Base-by-base conservation (phyloP, 1,284 basidiomycete genomes). In the Ceratobasidium sp. region DNA sequence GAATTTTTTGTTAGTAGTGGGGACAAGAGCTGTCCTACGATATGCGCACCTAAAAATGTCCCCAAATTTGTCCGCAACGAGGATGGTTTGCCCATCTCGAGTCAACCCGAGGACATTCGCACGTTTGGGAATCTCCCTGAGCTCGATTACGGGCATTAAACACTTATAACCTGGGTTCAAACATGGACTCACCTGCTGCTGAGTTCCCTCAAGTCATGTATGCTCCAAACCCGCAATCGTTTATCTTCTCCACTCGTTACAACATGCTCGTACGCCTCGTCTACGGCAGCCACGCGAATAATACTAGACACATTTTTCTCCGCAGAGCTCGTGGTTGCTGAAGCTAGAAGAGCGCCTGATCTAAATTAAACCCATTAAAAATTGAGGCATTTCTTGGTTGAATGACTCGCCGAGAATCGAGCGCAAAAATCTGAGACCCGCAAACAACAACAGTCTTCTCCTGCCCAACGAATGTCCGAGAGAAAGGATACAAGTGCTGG, bases 11-110 rank as follows among this genome's bases (percentile, higher is more conserved):
- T 29, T 34, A 17, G 25, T 42, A 20, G 42, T 67, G 52, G 69
- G 70, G 49, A 29, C 73, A 73, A 25, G 85, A 77, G 0, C 86
- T 78, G 75, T 90, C 89, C 74, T 87, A 35, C 25, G 35, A 29
- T 34, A n/a, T 6, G 71, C 79, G 56, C 68, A 88, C 90, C 86
- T 86, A 79, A 92, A 93, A 17, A 94, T 83, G 74, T 94, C 93
- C 0, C 93, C 92, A 73, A 94, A 94, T 76, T 94, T 94, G 78
- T 94, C 93, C n/a, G 87, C 84, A 15, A 87, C 86, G 15, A 91
- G 79, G 73, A 91, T 87, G 15, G 81, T 86, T 71, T 87, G 81
- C 0, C 82, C 81, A 60, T 87, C 82, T 15, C 76, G 79, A 0
- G 86, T 87, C 74, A 94, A 86, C 0, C 76, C 75, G 42, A 94